Evolutionary conservation across 1,284 basidiomycete genomes (phyloP).

Genomic region (Golubevia pallescens): DNA sequence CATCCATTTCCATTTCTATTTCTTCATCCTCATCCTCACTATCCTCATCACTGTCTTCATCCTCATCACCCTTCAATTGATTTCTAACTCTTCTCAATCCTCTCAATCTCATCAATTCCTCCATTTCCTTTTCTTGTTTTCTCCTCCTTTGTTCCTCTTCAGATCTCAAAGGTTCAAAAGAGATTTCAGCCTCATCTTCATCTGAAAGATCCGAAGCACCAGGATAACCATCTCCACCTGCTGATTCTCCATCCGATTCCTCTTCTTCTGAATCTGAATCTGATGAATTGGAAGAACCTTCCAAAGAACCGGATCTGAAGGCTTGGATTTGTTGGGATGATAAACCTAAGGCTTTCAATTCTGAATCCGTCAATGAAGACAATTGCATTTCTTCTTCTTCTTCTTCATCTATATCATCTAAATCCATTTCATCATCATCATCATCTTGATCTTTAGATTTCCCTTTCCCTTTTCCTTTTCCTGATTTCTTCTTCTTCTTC

Average conservation of each 20-base stretch:
- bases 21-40: slow-evolving; percentile 22
- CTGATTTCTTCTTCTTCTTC: slow-evolving; percentile 10
- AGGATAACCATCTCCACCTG: slow-evolving; percentile 29
- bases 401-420: slow-evolving; percentile 17
- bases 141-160: slow-evolving; percentile 48
- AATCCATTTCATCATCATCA: slow-evolving; percentile 26
- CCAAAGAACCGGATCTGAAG: neutral
- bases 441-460: slow-evolving; percentile 21
- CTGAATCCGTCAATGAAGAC: neutral
- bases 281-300: neutral
- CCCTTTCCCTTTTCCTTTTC: slow-evolving; percentile 17
- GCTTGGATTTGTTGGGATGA: neutral
- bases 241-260: slow-evolving; percentile 5
- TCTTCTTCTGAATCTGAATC: neutral
- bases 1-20: slow-evolving; percentile 18
- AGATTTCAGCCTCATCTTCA: slow-evolving; percentile 22
- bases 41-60: slow-evolving; percentile 15
- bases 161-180: slow-evolving; percentile 49
- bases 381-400: slow-evolving; percentile 13
- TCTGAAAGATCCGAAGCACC: slow-evolving; percentile 58
- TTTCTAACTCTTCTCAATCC: slow-evolving; percentile 8
- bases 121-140: slow-evolving; percentile 38
- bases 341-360: neutral
- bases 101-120: slow-evolving; percentile 24
- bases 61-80: slow-evolving; percentile 10